A percentile compares a stretch with the other conserved stretches of the same genome.
These are phyloP conservation scores for Vitis vinifera DNA, from an alignment of 164 flowering plant genomes.

Conservation along the genomic window ASM3070453v1 NC_081817.1:1893001-1893500, in stretches of 20 bases:
- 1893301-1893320: slow-evolving; percentile 1
- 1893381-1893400: neutral
- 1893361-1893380: neutral
- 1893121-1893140: no score
- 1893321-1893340: neutral
- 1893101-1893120: no score
- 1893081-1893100: no score
- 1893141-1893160: no score
- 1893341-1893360: neutral
- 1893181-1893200: neutral
- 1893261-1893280: neutral
- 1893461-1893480: neutral
- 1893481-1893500: slow-evolving; percentile 1
- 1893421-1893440: neutral
- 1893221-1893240: neutral
- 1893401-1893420: slow-evolving; percentile 2
- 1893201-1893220: neutral
- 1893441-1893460: neutral
- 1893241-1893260: neutral
- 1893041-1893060: no score
- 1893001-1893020: no score
- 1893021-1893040: no score
- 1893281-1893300: neutral
- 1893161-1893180: no score
- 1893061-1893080: no score